phyloP scores from a whole-genome alignment of 2,329 filamentous ascomycete species.

The Eutypa lata region DNA sequence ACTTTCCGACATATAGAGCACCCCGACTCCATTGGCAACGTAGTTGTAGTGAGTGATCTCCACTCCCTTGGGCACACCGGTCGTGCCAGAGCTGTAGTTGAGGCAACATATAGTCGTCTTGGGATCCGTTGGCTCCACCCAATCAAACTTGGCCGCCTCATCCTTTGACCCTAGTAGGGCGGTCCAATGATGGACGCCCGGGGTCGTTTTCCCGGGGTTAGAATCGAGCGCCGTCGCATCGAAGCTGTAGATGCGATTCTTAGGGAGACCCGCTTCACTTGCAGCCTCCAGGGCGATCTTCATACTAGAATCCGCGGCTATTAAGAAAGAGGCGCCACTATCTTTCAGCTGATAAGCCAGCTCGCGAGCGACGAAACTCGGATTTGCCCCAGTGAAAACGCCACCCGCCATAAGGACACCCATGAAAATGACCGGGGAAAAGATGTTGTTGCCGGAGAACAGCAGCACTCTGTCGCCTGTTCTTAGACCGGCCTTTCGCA shows the following conservation, averaged over 20 bases:
- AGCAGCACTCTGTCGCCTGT: conserved; percentile 69
- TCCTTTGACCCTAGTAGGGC: conserved; percentile 21
- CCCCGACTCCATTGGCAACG: conserved; percentile 65
- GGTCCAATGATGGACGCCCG: conserved; percentile 26
- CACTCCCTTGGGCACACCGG: conserved; percentile 80
- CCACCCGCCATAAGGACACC: conserved; percentile 76
- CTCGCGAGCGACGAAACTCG: conserved; percentile 66
- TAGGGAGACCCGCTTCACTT: conserved; percentile 50
- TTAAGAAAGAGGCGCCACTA: conserved; percentile 63
- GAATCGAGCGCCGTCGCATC: conserved; percentile 47
- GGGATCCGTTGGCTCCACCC: conserved; percentile 55
- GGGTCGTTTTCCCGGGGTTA: conserved; percentile 19
- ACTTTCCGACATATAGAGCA: conserved; percentile 41
- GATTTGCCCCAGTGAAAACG: conserved; percentile 74
- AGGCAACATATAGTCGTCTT: conserved; percentile 60
- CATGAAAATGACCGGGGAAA: conserved; percentile 68
- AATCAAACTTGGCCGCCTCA: conserved; percentile 56
- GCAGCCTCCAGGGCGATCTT: conserved; percentile 66
- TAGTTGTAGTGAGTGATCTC: conserved; percentile 77
- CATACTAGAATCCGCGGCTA: conserved; percentile 60
- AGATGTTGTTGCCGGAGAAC: conserved; percentile 71
- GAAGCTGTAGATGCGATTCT: conserved; percentile 61
- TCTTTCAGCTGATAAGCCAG: conserved; percentile 73
- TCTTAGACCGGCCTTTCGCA: conserved; percentile 61
- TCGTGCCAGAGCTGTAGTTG: conserved; percentile 79